Conservation (phyloP, 202 grass and related monocot species). For the Zoysia matrella region DNA sequence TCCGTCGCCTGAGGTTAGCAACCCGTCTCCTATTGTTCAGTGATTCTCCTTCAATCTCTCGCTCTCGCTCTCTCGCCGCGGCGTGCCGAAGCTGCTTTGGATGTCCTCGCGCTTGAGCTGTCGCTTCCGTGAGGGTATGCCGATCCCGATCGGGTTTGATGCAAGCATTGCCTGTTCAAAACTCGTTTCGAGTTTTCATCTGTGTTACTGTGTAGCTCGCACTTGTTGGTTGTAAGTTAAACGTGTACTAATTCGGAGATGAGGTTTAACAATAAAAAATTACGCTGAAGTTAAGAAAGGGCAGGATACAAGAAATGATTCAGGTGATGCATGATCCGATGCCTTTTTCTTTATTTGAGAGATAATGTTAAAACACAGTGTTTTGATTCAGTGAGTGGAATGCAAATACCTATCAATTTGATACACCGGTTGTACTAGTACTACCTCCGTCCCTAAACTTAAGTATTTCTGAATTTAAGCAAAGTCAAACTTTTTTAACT, state of each 20-base stretch:
- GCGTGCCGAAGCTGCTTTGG: not conserved
- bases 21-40: not conserved
- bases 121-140: not conserved
- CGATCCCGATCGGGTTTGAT: not conserved
- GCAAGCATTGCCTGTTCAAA: not conserved
- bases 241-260: not conserved
- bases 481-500: no score
- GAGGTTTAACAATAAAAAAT: not conserved
- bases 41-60: not conserved
- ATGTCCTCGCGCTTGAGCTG: not conserved
- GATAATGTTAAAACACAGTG: no score
- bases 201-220: no score
- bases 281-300: not conserved
- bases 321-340: not conserved
- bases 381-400: not conserved
- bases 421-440: not conserved
- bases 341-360: not conserved
- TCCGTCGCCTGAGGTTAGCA: constrained; percentile 31
- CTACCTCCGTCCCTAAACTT: no score
- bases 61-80: not conserved
- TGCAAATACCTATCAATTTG: constrained; percentile 6
- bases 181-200: not conserved
- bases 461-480: no score
- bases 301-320: not conserved
- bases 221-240: no score